Conservation (phyloP, 2,329 filamentous ascomycete species). For the Ophiostoma sp. region DNA sequence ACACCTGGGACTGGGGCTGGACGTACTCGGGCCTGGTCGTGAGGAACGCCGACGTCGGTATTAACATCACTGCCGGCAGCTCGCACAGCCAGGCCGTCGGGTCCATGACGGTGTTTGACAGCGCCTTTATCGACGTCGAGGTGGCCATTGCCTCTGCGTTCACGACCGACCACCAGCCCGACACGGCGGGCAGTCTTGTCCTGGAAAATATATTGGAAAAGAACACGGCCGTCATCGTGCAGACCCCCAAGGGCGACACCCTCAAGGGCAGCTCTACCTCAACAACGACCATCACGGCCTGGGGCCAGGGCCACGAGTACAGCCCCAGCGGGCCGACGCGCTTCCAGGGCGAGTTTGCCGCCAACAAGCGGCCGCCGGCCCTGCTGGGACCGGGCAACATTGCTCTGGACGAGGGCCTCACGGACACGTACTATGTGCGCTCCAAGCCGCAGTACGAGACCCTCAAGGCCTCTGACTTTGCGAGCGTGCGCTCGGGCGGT, state of each 20-base stretch:
- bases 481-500: conserved; percentile 40
- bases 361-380: conserved; percentile 45
- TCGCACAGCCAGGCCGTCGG: conserved; percentile 54
- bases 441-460: conserved; percentile 69
- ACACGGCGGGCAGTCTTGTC: conserved; percentile 52
- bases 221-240: conserved; percentile 40
- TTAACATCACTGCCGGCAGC: conserved; percentile 47
- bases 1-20: conserved; percentile 73
- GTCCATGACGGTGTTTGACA: conserved; percentile 1
- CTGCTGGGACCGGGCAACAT: conserved; percentile 40
- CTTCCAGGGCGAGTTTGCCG: conserved; percentile 46
- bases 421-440: conserved; percentile 50
- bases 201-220: conserved; percentile 45
- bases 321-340: conserved; percentile 37
- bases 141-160: conserved; percentile 61
- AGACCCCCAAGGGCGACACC: conserved; percentile 40
- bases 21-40: conserved; percentile 58
- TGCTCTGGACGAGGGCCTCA: not conserved
- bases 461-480: conserved; percentile 52
- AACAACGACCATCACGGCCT: conserved; percentile 54
- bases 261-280: conserved; percentile 44
- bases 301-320: conserved; percentile 65
- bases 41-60: conserved; percentile 53
- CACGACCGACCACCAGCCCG: conserved; percentile 36
- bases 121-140: conserved; percentile 57